Evolutionary conservation across 2,329 filamentous ascomycete genomes (phyloP), one percentile per base, ranked within the genome.

Genomic region (Sporothrix dimorphospora): DNA sequence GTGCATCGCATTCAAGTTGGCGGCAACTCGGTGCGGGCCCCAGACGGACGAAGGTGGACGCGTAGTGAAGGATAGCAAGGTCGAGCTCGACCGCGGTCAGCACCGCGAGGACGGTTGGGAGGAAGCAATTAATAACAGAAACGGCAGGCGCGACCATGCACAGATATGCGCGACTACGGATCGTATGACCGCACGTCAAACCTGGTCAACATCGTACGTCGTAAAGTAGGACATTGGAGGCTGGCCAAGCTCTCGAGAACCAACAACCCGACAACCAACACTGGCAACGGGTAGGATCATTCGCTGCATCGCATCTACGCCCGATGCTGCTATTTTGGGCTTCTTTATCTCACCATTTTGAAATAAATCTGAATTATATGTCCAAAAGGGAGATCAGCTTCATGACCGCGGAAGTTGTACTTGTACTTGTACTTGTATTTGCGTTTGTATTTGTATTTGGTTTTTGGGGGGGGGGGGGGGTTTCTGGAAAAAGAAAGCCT

Each of bases 241-340:
- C 11, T 30, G 24, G 12, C 24, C 40, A 42, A 16, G 24, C 6
- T 57, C 14, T 12, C 12, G 5, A 3, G 21, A 24, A 34, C 30
- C 40, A 9, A 11, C 12, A 8, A 42, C 51, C 27, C 24, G 19
- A 19, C 30, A 19, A 30, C 24, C 24, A 55, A 30, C 51, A 30
- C 27, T 6, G 47, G n/a, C 47, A 21, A 21, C 47, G 19, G 51
- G n/a, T 27, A 59, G 55, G 27, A 34, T 9, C 55, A 16, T 21
- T 21, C 7, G 30, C 21, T 21, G 24, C 55, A 38, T 59, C 34
- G 30, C 9, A 40, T 40, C 55, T 59, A 27, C 30, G 55, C 55
- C 57, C 57, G 57, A 61, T 40, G 30, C 51, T 55, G 51, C 57
- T 61, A 61, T 61, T 61, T 61, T 40, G 57, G 57, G 27, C 12